Base-by-base conservation (phyloP, 768 basidiomycete species). In the Psilocybe sp. region DNA sequence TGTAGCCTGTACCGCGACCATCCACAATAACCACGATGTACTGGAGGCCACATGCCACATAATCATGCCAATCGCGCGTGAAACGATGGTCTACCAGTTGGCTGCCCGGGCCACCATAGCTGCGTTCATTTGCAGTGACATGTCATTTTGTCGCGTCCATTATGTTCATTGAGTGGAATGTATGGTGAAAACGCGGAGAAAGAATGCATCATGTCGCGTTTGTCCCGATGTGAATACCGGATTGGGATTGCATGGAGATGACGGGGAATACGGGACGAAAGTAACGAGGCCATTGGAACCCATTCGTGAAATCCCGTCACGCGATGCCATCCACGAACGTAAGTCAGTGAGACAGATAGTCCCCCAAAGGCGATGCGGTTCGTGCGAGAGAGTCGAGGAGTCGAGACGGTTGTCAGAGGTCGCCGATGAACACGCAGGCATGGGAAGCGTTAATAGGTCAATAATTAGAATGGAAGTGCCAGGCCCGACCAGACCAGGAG, bases 1-100 rank as follows among this genome's bases (percentile, higher is more conserved):
- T 91, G 72, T 75, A 92, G 1, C 96, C 96, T 0, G 96, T 99
- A 0, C 96, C 97, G 15, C 97, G 81, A 0, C 93, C 93, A 61
- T 99, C 97, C 35, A 98, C 89, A 35, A 79, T 70, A 47, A 99
- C 91, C 32, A 95, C 76, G 34, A 99, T 76, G 64, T 94, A 96
- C 56, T 90, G 81, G 44, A 91, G 70, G 16, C 81, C 79, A 59
- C 89, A 86, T 11, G 86, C 89, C 35, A 97, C 75, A 68, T 88
- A 96, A 50, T 91, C 79, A 55, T 93, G 84, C 92, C 92, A 98
- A 68, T 89, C 88, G 19, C 86, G 80, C 12, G 61, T 58, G 68
- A 81, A 98, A 28, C 66, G 69, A 14, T 81, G 69, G 63, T 85
- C 73, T 23, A 95, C 90, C 53, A 77, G 67, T 62, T 99, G 97